These are phyloP conservation scores for Schwanniomyces sp. DNA, from an alignment of 805 yeast species.

Conservation along the genomic window DNA sequence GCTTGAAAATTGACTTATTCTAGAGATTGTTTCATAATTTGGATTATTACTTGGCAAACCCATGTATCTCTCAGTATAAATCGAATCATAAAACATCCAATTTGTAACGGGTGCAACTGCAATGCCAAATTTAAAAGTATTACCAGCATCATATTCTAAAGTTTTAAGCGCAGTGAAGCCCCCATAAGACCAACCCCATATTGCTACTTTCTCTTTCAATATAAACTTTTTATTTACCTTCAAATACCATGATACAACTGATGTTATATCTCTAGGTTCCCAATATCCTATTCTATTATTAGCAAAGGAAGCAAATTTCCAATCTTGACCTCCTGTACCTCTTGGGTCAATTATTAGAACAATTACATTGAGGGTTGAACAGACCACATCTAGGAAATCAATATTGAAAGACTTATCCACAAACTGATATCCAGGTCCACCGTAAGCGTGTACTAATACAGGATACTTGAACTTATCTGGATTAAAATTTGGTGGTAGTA, in stretches of 20 bases:
- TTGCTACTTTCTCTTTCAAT: conserved; percentile 66
- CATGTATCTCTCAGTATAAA: conserved; percentile 95
- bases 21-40: conserved; percentile 57
- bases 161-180: conserved; percentile 92
- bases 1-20: conserved; percentile 55
- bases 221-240: conserved; percentile 41
- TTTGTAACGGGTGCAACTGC: conserved; percentile 98
- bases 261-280: conserved; percentile 72
- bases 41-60: conserved; percentile 71
- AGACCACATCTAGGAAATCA: conserved; percentile 59
- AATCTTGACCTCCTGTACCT: conserved; percentile 80
- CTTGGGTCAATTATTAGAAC: conserved; percentile 74
- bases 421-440: conserved; percentile 79
- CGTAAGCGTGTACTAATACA: conserved; percentile 66
- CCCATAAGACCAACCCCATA: conserved; percentile 99
- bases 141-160: conserved; percentile 74
- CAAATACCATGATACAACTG: conserved; percentile 52
- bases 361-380: conserved; percentile 57
- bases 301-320: conserved; percentile 63
- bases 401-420: conserved; percentile 46
- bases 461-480: conserved; percentile 51
- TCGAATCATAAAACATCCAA: conserved; percentile 88
- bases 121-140: conserved; percentile 81
- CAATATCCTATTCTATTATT: conserved; percentile 61
- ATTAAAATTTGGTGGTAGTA: conserved; percentile 58